Base-by-base conservation (phyloP, 768 basidiomycete genomes). In the Austroboletus festivus region DNA sequence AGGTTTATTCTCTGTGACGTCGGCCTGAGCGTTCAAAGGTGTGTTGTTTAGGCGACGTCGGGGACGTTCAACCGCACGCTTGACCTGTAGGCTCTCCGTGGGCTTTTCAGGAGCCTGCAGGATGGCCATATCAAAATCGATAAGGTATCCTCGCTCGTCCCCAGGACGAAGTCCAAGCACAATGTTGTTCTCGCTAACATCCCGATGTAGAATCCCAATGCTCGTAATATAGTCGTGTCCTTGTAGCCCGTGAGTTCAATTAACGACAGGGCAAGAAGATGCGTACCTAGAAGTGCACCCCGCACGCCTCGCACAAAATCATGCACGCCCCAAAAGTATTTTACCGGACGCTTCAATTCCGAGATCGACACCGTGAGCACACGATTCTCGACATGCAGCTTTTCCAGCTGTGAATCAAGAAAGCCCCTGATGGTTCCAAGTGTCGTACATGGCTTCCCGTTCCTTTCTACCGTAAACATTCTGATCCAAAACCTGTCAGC, bases 101-200 rank as follows among this genome's bases (percentile, higher is more conserved):
- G 7, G 28, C 28, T 28, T 38, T 35, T 38, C 13, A 7, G 31
- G 12, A 33, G 4, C 13, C 15, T 46, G 50, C 2, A 42, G 16
- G 1, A 50, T 48, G 7, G 50, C 52, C 51, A 51, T 48, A 23
- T 71, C 66, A 3, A 69, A 44, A 43, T 69, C 69, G 19, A 56
- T 68, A 38, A 70, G 16, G 33, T 65, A 70, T 1, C 66, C 68
- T 33, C 51, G 11, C 34, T 48, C 50, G 2, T 37, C 51, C 37
- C 47, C 46, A 16, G 46, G 49, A 15, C 15, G 38, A 19, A 18
- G 44, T 2, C 53, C 53, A 2, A 71, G 63, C 13, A 71, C 59
- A 6, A 72, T 55, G 38, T 69, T 70, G 12, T 68, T 68, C 23
- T 61, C 60, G 49, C 66, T 71, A 42, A 71, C 50, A 39, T 71